A percentile compares a stretch with the other conserved stretches of the same genome.
Conservation (phyloP, 2,329 filamentous ascomycete species). For the Cercospora janseana region DNA sequence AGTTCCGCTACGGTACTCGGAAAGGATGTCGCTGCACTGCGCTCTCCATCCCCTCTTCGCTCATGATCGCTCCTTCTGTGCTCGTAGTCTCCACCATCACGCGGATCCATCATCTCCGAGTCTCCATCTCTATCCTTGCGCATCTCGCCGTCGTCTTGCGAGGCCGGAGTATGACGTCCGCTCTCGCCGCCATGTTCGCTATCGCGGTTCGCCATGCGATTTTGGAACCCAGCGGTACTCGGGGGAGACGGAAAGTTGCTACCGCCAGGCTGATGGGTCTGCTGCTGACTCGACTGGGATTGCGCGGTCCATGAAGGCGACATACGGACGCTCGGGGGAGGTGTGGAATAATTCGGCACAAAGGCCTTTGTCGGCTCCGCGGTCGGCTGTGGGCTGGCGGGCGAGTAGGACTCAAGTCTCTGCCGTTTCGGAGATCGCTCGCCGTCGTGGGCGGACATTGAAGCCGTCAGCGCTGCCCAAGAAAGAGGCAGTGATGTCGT, state of each 20-base stretch:
- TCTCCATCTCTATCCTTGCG: conserved; percentile 44
- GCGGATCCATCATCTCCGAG: conserved; percentile 42
- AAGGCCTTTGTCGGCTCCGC: conserved; percentile 46
- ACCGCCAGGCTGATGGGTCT: conserved; percentile 21
- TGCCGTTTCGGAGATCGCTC: conserved; percentile 40
- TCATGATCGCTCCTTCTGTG: conserved; percentile 49
- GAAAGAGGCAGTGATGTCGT: conserved; percentile 9
- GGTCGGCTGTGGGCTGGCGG: conserved; percentile 38
- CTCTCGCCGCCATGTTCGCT: conserved; percentile 31
- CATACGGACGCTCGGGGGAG: conserved; percentile 49
- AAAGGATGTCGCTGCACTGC: conserved; percentile 1
- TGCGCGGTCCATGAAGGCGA: conserved; percentile 44
- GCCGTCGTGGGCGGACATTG: conserved; percentile 34
- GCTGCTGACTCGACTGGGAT: conserved; percentile 27
- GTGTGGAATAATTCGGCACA: conserved; percentile 41
- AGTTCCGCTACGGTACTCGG: conserved; percentile 21
- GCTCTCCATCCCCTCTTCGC: conserved; percentile 38
- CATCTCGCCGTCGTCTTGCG: conserved; percentile 27
- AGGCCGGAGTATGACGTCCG: conserved; percentile 30
- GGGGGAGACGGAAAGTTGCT: conserved; percentile 43
- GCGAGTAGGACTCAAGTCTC: conserved; percentile 44
- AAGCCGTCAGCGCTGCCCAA: not conserved
- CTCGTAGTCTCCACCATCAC: conserved; percentile 28
- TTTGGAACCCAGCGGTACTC: conserved; percentile 39
- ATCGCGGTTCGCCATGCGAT: conserved; percentile 30